Percentiles rank a stretch among this genome's conserved stretches.
Conservation (phyloP, 2,329 filamentous ascomycete genomes). For the Epichloe bromicola region DNA sequence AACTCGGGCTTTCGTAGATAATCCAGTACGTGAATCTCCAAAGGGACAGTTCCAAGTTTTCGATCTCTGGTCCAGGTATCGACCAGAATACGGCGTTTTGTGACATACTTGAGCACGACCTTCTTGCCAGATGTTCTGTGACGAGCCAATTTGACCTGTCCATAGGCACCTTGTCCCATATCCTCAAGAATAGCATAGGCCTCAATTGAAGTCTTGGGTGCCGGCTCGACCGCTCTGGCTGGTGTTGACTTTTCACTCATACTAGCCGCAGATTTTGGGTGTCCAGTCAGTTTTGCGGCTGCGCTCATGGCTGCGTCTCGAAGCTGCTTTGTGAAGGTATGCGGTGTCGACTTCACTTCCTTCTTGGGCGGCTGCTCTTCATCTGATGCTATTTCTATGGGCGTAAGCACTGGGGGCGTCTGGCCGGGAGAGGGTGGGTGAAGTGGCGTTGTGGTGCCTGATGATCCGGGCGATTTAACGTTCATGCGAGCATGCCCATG, state of each 20-base stretch:
- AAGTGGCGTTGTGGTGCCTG: constrained; percentile 56
- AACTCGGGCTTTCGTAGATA: constrained; percentile 68
- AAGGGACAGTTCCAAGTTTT: constrained; percentile 79
- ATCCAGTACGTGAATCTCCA: constrained; percentile 95
- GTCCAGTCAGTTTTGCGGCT: constrained; percentile 38
- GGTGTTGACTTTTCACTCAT: constrained; percentile 20
- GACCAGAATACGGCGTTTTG: constrained; percentile 88
- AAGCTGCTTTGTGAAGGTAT: constrained; percentile 41
- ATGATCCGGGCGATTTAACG: constrained; percentile 48
- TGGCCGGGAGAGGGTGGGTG: constrained; percentile 71
- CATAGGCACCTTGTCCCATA: constrained; percentile 96
- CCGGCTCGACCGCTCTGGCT: constrained; percentile 23
- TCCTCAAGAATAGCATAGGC: constrained; percentile 92
- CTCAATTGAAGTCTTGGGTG: constrained; percentile 67
- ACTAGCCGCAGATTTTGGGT: constrained; percentile 19
- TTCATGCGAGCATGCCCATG: constrained; percentile 53
- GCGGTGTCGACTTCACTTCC: constrained; percentile 27
- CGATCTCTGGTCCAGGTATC: constrained; percentile 97
- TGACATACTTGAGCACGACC: constrained; percentile 94
- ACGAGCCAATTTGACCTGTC: constrained; percentile 87
- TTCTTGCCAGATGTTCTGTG: constrained; percentile 72
- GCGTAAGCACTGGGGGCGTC: constrained; percentile 41
- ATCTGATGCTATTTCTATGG: constrained; percentile 43
- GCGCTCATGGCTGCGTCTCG: constrained; percentile 43
- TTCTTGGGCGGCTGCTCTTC: constrained; percentile 29